Conservation (phyloP, 2,329 filamentous ascomycete species). For the Fusarium virguliforme region DNA sequence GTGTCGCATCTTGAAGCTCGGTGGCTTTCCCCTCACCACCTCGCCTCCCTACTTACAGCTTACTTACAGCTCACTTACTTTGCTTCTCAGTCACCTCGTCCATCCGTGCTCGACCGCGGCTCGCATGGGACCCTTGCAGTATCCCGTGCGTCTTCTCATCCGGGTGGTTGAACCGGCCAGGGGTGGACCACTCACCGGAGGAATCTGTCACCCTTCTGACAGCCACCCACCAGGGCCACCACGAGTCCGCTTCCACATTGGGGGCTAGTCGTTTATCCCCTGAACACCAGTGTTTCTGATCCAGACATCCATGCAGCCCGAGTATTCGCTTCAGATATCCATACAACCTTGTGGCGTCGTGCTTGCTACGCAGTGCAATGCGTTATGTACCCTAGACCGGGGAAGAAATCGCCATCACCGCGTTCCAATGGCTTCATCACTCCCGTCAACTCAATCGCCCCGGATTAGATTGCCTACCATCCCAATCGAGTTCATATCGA, state of each 20-base stretch:
- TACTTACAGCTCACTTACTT: conserved; percentile 17
- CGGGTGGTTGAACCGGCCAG: conserved; percentile 44
- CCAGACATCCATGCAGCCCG: conserved; percentile 17
- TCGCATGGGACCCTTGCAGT: conserved; percentile 34
- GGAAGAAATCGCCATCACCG: conserved; percentile 14
- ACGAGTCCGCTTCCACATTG: conserved; percentile 27
- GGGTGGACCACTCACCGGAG: conserved; percentile 34
- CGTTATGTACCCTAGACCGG: conserved; percentile 18
- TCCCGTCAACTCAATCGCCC: conserved; percentile 11
- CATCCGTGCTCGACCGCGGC: conserved; percentile 29
- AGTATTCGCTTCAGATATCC: conserved; percentile 13
- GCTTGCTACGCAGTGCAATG: conserved; percentile 5
- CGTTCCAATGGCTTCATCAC: conserved; percentile 18
- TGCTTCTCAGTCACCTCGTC: conserved; percentile 38
- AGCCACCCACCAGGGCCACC: conserved; percentile 24
- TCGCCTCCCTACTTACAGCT: conserved; percentile 1
- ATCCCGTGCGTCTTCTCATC: conserved; percentile 39
- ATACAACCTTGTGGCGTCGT: conserved; percentile 8
- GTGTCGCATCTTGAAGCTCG: conserved; percentile 33
- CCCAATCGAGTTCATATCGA: conserved; percentile 4
- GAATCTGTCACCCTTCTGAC: conserved; percentile 34
- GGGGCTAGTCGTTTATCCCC: conserved; percentile 32
- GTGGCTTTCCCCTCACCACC: conserved; percentile 29
- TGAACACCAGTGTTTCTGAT: conserved; percentile 48
- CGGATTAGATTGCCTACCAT: conserved; percentile 7